Percentiles rank a stretch among this genome's conserved stretches.
These are phyloP conservation scores for Pelagophyceae sp. DNA, from an alignment of 352 stramenopile genomes.

Conservation along the genomic window DNA sequence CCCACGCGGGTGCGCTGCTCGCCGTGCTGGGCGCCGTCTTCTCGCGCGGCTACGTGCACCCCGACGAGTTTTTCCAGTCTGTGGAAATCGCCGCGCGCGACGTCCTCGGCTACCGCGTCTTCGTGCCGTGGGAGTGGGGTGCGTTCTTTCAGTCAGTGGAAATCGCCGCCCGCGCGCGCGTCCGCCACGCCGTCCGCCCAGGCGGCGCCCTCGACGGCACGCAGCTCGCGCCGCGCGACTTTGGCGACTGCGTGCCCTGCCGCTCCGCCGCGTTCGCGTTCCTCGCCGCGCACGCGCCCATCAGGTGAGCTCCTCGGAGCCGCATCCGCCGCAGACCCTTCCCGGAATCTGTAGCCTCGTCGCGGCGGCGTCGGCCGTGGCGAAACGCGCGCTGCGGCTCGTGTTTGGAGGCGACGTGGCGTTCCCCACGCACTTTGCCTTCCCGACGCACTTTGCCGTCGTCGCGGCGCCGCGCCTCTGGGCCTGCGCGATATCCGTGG, in stretches of 20 bases:
- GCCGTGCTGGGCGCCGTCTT: neutral
- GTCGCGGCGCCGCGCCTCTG: constrained; percentile 43
- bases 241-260: neutral
- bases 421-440: no score
- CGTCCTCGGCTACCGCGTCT: neutral
- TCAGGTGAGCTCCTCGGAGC: no score
- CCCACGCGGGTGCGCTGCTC: no score
- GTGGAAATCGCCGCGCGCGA: constrained; percentile 7
- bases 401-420: no score
- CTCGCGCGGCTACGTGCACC: constrained; percentile 5
- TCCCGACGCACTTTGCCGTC: no score
- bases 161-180: no score
- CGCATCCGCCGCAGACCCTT: no score
- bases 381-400: no score
- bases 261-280: neutral
- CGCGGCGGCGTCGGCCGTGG: no score
- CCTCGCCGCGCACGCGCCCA: neutral
- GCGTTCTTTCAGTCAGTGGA: no score
- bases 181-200: no score
- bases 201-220: neutral
- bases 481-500: constrained; percentile 54
- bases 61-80: constrained; percentile 15
- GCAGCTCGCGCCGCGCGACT: neutral
- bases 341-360: no score
- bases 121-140: constrained; percentile 4